These are phyloP conservation scores for Epipyxis sp. DNA, from an alignment of 108 stramenopile species.

Conservation along the genomic window DNA sequence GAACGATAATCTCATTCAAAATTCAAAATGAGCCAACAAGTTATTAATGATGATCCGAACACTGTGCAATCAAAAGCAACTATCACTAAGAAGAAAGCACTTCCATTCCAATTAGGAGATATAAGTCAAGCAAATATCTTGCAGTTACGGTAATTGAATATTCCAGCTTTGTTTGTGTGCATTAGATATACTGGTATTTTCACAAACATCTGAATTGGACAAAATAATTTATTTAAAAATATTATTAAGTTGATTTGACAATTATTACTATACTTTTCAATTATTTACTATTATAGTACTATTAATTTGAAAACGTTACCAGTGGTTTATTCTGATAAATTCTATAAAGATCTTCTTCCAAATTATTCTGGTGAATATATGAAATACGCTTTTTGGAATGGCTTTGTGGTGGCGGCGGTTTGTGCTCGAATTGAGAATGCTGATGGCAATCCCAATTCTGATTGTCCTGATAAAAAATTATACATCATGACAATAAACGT, in stretches of 20 bases:
- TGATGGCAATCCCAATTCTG: too few relatives aligned
- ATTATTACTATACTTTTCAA: too few relatives aligned
- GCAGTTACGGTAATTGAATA: constrained; percentile 8
- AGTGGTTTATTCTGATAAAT: constrained; percentile 76
- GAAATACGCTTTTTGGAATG: constrained; percentile 80
- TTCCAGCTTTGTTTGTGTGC: too few relatives aligned
- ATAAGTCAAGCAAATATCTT: constrained; percentile 1
- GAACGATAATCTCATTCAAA: too few relatives aligned
- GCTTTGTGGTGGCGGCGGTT: constrained; percentile 76
- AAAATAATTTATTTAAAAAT: too few relatives aligned
- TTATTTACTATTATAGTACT: too few relatives aligned
- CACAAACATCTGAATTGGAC: too few relatives aligned
- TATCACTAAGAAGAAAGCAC: not conserved
- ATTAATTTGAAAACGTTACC: constrained; percentile 81
- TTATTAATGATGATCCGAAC: too few relatives aligned
- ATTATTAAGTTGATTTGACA: too few relatives aligned
- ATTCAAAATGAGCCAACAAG: too few relatives aligned
- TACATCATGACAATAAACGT: constrained; percentile 98
- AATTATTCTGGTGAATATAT: constrained; percentile 59
- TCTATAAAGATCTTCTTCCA: constrained; percentile 73
- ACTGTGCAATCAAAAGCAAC: too few relatives aligned
- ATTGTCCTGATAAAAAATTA: constrained; percentile 46
- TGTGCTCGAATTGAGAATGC: constrained; percentile 74
- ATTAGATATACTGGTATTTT: too few relatives aligned
- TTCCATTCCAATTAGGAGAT: not conserved